phyloP scores from a whole-genome alignment of 345 rosid species.

The Xanthoceras sorbifolium region DNA sequence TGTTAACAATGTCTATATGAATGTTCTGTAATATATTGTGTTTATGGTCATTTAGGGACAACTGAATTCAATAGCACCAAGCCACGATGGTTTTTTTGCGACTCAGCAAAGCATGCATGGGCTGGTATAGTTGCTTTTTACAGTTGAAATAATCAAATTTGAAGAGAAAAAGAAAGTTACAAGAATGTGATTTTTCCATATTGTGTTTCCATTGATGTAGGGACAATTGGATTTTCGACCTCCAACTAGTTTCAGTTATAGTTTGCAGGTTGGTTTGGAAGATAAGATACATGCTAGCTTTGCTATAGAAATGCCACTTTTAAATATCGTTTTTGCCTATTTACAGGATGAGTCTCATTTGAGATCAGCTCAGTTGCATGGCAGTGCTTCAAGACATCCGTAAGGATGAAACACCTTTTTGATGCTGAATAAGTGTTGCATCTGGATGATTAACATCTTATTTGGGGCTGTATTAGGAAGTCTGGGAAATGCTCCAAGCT shows the following conservation, averaged over 20 bases:
- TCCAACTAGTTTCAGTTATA: conserved; percentile 40
- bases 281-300: neutral
- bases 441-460: neutral
- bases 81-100: conserved; percentile 51
- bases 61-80: conserved; percentile 44
- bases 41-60: conserved; percentile 40
- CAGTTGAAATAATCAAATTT: neutral
- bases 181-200: conserved; percentile 4
- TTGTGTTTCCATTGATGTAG: conserved; percentile 26
- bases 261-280: conserved; percentile 43
- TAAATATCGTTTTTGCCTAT: neutral
- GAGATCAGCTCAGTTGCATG: conserved; percentile 38
- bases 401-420: conserved; percentile 10
- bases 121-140: conserved; percentile 38
- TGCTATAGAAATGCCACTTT: neutral
- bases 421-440: neutral
- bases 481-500: neutral
- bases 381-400: conserved; percentile 31
- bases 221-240: conserved; percentile 54
- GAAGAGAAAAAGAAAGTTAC: neutral
- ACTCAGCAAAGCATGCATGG: conserved; percentile 48
- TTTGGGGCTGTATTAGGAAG: neutral
- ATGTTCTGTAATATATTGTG: neutral
- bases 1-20: neutral
- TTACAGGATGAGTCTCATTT: conserved; percentile 40